Percentiles rank a stretch among this genome's conserved stretches.
Evolutionary conservation across 805 yeast genomes (phyloP).

Genomic region (Hanseniaspora jakobsenii): DNA sequence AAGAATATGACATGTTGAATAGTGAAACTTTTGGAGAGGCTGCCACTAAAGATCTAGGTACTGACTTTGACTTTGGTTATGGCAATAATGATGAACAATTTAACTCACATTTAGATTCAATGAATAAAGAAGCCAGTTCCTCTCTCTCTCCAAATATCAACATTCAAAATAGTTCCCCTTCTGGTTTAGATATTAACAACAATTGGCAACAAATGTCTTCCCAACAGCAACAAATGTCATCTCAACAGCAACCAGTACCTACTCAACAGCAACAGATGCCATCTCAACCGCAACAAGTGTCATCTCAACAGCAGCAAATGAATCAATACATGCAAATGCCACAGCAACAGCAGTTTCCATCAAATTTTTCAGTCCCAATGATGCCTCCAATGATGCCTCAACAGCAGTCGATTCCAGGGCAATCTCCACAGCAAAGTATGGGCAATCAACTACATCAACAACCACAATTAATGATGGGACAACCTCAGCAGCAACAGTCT

Average conservation of each 20-base stretch:
- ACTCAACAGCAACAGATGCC: conserved; percentile 23
- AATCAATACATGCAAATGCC: conserved; percentile 17
- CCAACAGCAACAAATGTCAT: conserved; percentile 17
- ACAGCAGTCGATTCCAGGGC: conserved; percentile 7
- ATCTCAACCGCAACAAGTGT: conserved; percentile 12
- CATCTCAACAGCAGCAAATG: background rate
- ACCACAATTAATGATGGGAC: background rate
- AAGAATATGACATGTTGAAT: conserved; percentile 51
- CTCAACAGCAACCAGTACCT: conserved; percentile 23
- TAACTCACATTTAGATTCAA: background rate
- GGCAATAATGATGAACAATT: conserved; percentile 19
- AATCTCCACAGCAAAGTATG: conserved; percentile 2
- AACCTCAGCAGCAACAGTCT: conserved; percentile 2
- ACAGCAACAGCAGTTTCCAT: conserved; percentile 10
- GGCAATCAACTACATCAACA: background rate
- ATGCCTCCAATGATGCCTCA: conserved; percentile 15
- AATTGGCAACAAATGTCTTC: conserved; percentile 9
- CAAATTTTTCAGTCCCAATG: conserved; percentile 4
- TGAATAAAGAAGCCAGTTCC: conserved; percentile 18
- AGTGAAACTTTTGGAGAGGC: conserved; percentile 27
- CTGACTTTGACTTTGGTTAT: conserved; percentile 30
- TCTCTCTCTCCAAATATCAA: conserved; percentile 16
- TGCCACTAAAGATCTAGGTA: conserved; percentile 23
- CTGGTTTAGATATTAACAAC: conserved; percentile 7
- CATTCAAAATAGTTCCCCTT: too few species aligned